Percentiles rank a stretch among this genome's conserved stretches.
phyloP scores from a whole-genome alignment of 768 basidiomycete genomes.

The Termitomyces sp. region DNA sequence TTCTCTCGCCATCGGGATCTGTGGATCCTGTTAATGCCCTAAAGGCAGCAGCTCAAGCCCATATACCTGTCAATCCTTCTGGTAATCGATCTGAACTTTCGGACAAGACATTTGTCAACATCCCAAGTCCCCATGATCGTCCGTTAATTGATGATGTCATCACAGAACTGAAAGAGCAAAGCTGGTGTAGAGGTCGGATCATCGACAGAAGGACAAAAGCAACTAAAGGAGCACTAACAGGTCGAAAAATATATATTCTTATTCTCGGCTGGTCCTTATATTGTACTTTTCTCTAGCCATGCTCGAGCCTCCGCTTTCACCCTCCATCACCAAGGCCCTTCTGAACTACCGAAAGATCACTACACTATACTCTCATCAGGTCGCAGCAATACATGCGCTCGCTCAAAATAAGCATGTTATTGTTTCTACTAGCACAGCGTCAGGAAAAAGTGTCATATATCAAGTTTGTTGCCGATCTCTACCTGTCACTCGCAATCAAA shows the following conservation, averaged over 20 bases:
- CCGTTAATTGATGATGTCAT: constrained; percentile 55
- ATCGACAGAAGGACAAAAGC: constrained; percentile 46
- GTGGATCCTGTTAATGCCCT: constrained; percentile 64
- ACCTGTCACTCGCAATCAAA: neutral
- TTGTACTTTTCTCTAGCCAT: constrained; percentile 24
- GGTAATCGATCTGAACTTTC: neutral
- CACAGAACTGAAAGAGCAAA: constrained; percentile 46
- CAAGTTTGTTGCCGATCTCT: constrained; percentile 39
- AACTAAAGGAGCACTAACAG: constrained; percentile 45
- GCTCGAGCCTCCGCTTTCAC: constrained; percentile 55
- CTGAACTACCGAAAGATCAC: constrained; percentile 52
- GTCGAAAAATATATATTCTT: constrained; percentile 16
- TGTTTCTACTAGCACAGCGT: constrained; percentile 87
- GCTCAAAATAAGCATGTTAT: constrained; percentile 62
- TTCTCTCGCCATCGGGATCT: constrained; percentile 40
- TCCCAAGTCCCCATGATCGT: constrained; percentile 43
- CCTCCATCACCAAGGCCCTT: constrained; percentile 49
- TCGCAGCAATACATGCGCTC: constrained; percentile 63
- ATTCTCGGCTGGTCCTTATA: neutral
- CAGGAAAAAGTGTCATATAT: constrained; percentile 85
- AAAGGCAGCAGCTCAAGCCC: constrained; percentile 59
- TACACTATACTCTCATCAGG: constrained; percentile 66
- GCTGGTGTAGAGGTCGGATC: constrained; percentile 73
- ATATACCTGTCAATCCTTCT: constrained; percentile 64
- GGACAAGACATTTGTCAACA: constrained; percentile 14